These are phyloP conservation scores for Neobulgaria alba DNA, from an alignment of 2,329 filamentous ascomycete genomes.

Conservation along the genomic window DNA sequence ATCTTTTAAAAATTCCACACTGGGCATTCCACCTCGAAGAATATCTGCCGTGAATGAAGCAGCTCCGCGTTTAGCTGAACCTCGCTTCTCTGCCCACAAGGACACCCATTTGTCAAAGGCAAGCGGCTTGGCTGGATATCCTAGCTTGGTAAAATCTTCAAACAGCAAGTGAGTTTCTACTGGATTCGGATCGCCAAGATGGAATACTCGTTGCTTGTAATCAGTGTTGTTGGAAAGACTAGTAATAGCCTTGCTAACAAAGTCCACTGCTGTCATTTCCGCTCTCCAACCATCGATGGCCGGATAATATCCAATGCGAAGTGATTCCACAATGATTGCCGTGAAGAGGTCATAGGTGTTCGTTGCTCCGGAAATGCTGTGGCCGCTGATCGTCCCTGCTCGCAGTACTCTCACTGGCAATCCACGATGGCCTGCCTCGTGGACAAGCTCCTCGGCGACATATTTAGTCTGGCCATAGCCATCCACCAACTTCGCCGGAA, in stretches of 20 bases:
- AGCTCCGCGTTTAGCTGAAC: conserved; percentile 54
- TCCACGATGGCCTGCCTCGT: conserved; percentile 70
- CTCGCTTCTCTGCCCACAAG: conserved; percentile 64
- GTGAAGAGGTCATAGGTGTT: conserved; percentile 74
- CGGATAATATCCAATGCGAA: conserved; percentile 62
- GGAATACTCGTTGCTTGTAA: conserved; percentile 57
- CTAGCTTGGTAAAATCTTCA: conserved; percentile 52
- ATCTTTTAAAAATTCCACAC: conserved; percentile 58
- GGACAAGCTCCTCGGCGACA: conserved; percentile 58
- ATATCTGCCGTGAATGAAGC: conserved; percentile 72
- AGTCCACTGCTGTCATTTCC: conserved; percentile 81
- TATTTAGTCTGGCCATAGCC: conserved; percentile 92
- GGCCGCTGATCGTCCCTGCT: conserved; percentile 74
- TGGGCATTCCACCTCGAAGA: conserved; percentile 72
- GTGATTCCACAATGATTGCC: conserved; percentile 67
- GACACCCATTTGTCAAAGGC: conserved; percentile 67
- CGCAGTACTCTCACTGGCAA: conserved; percentile 67
- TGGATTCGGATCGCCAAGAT: conserved; percentile 65
- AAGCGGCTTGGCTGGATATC: conserved; percentile 59
- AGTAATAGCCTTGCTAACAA: conserved; percentile 66
- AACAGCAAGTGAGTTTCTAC: conserved; percentile 60
- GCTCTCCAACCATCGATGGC: conserved; percentile 67
- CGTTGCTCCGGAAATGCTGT: conserved; percentile 64
- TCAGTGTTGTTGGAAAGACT: conserved; percentile 58
- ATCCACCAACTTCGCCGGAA: conserved; percentile 62